Evolutionary conservation across 2,329 filamentous ascomycete genomes (phyloP).

Genomic region (Pestalotiopsis sp.): DNA sequence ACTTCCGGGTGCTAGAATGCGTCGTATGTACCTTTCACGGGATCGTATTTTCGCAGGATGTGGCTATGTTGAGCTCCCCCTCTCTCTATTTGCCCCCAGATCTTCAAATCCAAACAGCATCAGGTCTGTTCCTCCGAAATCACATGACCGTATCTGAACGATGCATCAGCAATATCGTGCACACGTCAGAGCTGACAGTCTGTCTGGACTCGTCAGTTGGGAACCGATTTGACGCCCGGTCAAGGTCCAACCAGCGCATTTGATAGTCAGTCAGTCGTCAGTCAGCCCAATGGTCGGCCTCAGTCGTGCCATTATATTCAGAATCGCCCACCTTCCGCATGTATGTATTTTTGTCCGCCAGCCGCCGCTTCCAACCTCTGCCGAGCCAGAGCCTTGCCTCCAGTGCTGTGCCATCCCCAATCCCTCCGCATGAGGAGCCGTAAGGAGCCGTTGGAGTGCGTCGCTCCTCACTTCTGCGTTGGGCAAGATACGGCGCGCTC

Average conservation of each 20-base stretch:
- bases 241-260: neutral
- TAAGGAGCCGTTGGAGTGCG: neutral
- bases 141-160: neutral
- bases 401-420: neutral
- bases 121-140: neutral
- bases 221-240: neutral
- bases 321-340: constrained; percentile 8
- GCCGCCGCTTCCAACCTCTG: constrained; percentile 7
- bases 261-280: neutral
- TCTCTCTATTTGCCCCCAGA: neutral
- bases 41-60: neutral
- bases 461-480: neutral
- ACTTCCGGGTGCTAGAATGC: neutral
- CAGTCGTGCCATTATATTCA: neutral
- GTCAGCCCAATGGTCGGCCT: neutral
- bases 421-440: neutral
- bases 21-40: neutral
- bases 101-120: neutral
- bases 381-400: neutral
- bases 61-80: neutral
- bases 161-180: neutral
- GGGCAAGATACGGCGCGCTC: neutral
- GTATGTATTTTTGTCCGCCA: neutral
- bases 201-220: neutral
- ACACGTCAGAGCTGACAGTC: neutral